Evolutionary conservation across 2,329 filamentous ascomycete genomes (phyloP), one percentile per base, ranked within the genome.

Genomic region (Xylariaceae sp.): DNA sequence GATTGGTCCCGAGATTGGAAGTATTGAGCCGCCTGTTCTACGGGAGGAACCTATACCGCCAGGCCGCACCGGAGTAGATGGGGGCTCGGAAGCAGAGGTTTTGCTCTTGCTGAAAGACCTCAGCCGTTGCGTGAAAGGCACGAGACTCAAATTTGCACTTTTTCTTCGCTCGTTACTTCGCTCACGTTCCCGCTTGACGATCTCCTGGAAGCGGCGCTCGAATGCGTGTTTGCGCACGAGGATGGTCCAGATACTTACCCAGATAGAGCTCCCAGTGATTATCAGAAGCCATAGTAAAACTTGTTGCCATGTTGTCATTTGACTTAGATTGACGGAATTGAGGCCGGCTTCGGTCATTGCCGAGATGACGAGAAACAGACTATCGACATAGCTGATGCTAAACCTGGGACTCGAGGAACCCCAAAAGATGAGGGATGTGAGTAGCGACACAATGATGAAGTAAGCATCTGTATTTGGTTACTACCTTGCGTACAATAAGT

Each of bases 271-370:
- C 3, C 85, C 85, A 7, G 85, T 63, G 30, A 87, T 70, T 49
- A 87, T 82, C 39, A 86, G 70, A 2, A 82, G 48, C 59, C 83
- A 86, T 5, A 88, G 71, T 11, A 86, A 65, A 17, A 77, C 66
- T 59, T 89, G 85, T 61, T 89, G 85, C 60, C 82, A 84, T 2
- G 78, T 82, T 35, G 82, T 86, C 61, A 88, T 68, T 42, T 75
- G 70, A 46, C 77, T 82, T 11, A 87, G 64, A 59, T 85, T 81
- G 56, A 83, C 78, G 9, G 83, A 86, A 57, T 84, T 65, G 22
- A 63, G 69, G 2, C 85, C 85, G 9, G 84, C 78, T 52, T 82
- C 74, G 1, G 83, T 86, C 76, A 87, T 86, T 39, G 84, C 83
- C 52, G 78, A 83, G 39, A 82, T 73, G 45, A 78, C 77, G 27